Evolutionary conservation across 371 early-diverging fungal genomes (phyloP), one percentile per base, ranked within the genome.

Genomic region (Zychaea mexicana): DNA sequence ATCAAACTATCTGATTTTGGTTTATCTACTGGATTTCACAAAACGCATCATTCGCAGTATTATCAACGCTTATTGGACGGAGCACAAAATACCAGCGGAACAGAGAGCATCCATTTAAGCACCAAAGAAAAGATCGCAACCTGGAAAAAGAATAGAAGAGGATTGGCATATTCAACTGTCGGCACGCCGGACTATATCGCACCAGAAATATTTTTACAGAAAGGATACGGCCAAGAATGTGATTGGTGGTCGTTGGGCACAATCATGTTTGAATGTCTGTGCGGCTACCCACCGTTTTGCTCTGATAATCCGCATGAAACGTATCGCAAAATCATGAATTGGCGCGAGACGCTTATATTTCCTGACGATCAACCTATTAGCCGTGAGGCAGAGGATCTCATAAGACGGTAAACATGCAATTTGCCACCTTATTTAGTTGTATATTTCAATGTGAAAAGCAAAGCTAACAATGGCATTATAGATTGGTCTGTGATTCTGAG

Each of bases 231-330:
- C 47, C 93, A 95, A 73, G 95, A 94, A 47, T 97, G 96, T 70
- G 99, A 99, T 84, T 97, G 98, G 94, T 99, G 99, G 99, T 94
- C 97, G 7, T 76, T 99, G 5, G 99, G 99, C 5, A 96, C 98
- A 2, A 95, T 99, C 66, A 92, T 99, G 88, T 99, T 93, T 76
- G 99, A 99, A 75, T 91, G 98, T 64, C 82, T 98, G 47, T 92
- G 95, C 46, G 98, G 98, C 1, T 97, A 96, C 62, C 98, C 99
- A 27, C 98, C 99, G 3, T 99, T 99, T 76, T 96, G 96, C 72
- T 90, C 92, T 49, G 98, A 97, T 61, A 91, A 90, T 57, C 90
- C 96, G 27, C 96, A 96, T 60, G 98, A 98, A 64, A 98, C 98
- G 0, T 99, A 98, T 68, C 90, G 94, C 42, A 98, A 98, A 81